Evolutionary conservation across 345 rosid genomes (phyloP).

Genomic region (Pistacia atlantica): DNA sequence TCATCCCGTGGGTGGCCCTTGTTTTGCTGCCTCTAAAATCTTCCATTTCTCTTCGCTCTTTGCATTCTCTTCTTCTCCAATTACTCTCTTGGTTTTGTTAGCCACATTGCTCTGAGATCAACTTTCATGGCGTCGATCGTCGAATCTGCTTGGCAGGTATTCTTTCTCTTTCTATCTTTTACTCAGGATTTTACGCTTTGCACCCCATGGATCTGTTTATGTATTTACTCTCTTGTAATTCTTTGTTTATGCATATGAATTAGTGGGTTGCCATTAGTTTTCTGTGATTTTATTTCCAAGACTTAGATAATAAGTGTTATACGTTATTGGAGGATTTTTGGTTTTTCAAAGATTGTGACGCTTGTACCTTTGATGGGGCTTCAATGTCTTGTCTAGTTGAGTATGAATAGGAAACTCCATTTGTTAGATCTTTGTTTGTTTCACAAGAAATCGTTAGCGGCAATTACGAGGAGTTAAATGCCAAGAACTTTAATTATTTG

Average conservation of each 20-base stretch:
- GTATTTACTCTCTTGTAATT: background rate
- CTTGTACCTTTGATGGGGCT: background rate
- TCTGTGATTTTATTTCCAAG: background rate
- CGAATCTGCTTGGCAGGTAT: slow-evolving; percentile 88
- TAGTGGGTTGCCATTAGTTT: background rate
- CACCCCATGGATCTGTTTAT: slow-evolving; percentile 18
- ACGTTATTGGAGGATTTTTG: background rate
- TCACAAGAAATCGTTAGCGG: background rate
- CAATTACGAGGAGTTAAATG: background rate
- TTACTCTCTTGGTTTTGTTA: background rate
- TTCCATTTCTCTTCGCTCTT: slow-evolving; percentile 14
- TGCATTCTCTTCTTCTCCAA: slow-evolving; percentile 7
- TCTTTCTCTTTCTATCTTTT: slow-evolving; percentile 10
- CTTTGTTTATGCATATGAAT: background rate
- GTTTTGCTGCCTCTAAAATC: slow-evolving; percentile 4
- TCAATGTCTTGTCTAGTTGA: background rate
- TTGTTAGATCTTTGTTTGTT: slow-evolving; percentile 11
- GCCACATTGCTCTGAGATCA: slow-evolving; percentile 15
- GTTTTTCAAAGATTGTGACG: background rate
- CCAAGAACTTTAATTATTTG: background rate
- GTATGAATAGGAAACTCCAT: background rate
- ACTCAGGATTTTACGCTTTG: background rate
- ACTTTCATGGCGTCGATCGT: slow-evolving; percentile 66
- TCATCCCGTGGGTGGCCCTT: slow-evolving; percentile 24
- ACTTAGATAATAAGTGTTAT: too few species aligned